Base-by-base conservation (phyloP, 176 grass and related monocot species). In the Metroxylon sagu region DNA sequence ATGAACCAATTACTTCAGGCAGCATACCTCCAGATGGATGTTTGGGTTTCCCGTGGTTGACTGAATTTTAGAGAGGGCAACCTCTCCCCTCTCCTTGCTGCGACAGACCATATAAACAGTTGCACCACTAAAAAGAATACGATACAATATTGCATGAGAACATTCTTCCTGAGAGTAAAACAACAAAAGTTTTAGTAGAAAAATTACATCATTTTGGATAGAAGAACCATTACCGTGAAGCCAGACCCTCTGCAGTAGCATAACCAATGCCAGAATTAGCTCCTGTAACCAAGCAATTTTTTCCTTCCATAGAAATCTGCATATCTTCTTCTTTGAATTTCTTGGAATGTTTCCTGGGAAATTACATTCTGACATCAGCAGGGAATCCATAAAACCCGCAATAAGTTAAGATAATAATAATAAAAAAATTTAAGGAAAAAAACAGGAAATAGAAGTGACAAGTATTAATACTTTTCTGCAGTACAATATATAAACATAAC, bases 91-190 rank as follows among this genome's bases (percentile, higher is more conserved):
- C 63, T 87, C 91, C 61, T 90, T 96, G 67, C 66, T 96, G 65
- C 91, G 91, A 65, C 91, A 96, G 61, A 96, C 60, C 83, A 96
- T 90, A 82, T 87, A 96, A 25, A 96, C 83, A 35, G 77, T 96
- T 52, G 91, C 91, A 80, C 91, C 91, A 48, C 91, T 96, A 3
- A 18, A 35, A 68, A 76, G 54, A 81, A 67, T 64, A 72, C 5
- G 51, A 65, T 57, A 19, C 48, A 77, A 75, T 49, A 25, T 72
- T 12, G 6, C 19, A 6, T 18, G 17, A 12, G 5, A 59, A 23
- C 29, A 63, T 16, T 18, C 71, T 60, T 43, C 39, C 6, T 12
- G 8, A 43, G 35, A 43, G 35, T 14, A 14, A 43, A 43, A 7
- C 8, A 10, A 7, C 6, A 35, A 10, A 10, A 43, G 35, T 12